Conservation (phyloP, 1,284 basidiomycete species). For the Exobasidium cylindrosporum region DNA sequence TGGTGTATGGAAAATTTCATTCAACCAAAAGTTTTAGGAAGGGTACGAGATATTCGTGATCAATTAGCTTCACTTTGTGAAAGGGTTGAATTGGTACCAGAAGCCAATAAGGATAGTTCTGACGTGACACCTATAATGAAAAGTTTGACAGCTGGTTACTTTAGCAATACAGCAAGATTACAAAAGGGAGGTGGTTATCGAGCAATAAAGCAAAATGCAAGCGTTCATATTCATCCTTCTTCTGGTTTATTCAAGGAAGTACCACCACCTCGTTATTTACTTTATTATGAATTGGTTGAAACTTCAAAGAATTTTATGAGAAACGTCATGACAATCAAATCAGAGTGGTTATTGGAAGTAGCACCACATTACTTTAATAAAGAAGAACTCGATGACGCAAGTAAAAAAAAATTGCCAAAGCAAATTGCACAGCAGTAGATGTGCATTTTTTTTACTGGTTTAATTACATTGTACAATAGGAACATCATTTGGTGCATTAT, state of each 20-base stretch:
- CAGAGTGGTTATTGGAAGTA: conserved; percentile 83
- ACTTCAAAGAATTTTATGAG: conserved; percentile 65
- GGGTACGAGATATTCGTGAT: conserved; percentile 90
- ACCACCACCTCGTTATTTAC: conserved; percentile 77
- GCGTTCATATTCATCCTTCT: conserved; percentile 93
- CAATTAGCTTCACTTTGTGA: conserved; percentile 93
- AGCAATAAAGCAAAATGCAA: conserved; percentile 82
- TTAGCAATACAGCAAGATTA: conserved; percentile 72
- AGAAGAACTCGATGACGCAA: conserved; percentile 13
- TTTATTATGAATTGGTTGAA: conserved; percentile 85
- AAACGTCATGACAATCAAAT: conserved; percentile 96
- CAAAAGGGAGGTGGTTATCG: conserved; percentile 63
- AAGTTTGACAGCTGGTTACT: conserved; percentile 89
- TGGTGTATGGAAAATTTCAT: conserved; percentile 72
- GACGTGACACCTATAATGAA: conserved; percentile 92
- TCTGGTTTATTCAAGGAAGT: conserved; percentile 91
- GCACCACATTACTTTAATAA: conserved; percentile 13
- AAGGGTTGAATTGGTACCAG: conserved; percentile 80
- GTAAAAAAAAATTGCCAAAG: conserved; percentile 12
- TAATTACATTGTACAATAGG: too few species aligned
- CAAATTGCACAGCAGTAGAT: background rate
- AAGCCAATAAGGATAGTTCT: conserved; percentile 80
- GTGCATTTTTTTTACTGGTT: background rate
- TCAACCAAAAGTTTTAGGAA: conserved; percentile 85
- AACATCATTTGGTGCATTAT: too few species aligned